Evolutionary conservation across 345 rosid genomes (phyloP), one percentile per base, ranked within the genome.

Genomic region (Salix viminalis): DNA sequence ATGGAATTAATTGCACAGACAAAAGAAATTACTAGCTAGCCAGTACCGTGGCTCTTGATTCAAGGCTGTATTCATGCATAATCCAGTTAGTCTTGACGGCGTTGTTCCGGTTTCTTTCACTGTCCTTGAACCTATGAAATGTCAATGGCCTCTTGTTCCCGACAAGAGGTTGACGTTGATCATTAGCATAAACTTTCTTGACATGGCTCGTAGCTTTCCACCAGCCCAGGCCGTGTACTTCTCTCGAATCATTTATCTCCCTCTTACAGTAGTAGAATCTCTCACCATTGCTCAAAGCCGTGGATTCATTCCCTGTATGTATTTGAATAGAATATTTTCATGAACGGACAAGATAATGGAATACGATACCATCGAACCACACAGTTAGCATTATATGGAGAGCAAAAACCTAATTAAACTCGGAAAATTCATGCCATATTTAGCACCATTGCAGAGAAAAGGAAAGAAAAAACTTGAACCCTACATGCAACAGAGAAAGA

Each of bases 181-280:
- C 58, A 48, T 72, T 74, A 9, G 42, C 70, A 58, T 32, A 56
- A 64, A 83, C 42, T 36, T 81, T 80, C 79, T 86, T 83, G 11
- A 86, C 77, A 75, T 83, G 86, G 75, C 88, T 84, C 4, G 88
- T 86, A 1, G 88, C 86, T 71, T 86, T 86, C 88, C 88, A 86
- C 88, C 88, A 86, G 46, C 86, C 88, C 48, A 67, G 71, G 0
- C 88, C 86, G 2, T 24, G 4, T 1, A 86, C 88, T 82, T 83
- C 85, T 13, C 86, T 66, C 0, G 88, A 86, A 23, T 81, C 85
- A 52, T 74, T 79, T n/a, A 21, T 39, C 10, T 72, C 80, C 66
- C 48, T 81, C 69, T 64, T 75, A 26, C 75, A 77, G 13, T 42
- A 81, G 46, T 56, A 81, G 71, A 41, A 81, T 34, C 81, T 70